Base-by-base conservation (phyloP, 805 yeast species). In the Tetrapisispora phaffii region DNA sequence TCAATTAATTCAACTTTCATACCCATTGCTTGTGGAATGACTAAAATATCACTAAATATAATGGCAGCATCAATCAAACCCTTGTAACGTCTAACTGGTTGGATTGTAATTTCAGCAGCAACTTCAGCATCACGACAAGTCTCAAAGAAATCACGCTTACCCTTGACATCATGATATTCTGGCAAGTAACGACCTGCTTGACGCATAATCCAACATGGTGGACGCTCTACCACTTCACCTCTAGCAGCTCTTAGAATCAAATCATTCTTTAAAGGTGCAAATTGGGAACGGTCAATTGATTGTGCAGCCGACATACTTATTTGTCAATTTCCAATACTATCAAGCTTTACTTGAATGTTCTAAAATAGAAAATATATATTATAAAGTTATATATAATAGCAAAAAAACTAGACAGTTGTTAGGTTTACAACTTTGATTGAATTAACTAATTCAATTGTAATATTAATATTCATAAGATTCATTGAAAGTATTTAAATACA, bases 201-300 rank as follows among this genome's bases (percentile, higher is more conserved):
- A 67, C 97, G 79, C 97, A 88, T 88, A 54, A 89, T 83, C 97
- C 97, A 93, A 49, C 93, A 79, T 17, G 98, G 98, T 2, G 98
- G 97, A 62, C 98, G 79, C 67, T 93, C 97, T 34, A 90, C 97
- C 48, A 69, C 69, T 61, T 90, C 95, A 42, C 83, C 97, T 52
- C 74, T 73, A 10, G 97, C 97, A 3, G 97, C 96, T 56, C 98
- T 74, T 51, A 93, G 70, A 32, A 93, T 83, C 58, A 90, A 73
- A 60, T 93, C 98, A 68, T 93, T 93, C 66, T 89, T 77, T 62
- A 89, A 70, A 15, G 80, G 77, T 16, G 96, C 80, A 63, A 88
- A 89, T 44, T 66, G 67, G 7, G 26, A 21, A 36, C 45, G 45
- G 35, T 36, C 34, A 7, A 42, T 28, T 22, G 44, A 41, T 41